Conservation (phyloP, 148 eudicot species). For the Cornus florida region DNA sequence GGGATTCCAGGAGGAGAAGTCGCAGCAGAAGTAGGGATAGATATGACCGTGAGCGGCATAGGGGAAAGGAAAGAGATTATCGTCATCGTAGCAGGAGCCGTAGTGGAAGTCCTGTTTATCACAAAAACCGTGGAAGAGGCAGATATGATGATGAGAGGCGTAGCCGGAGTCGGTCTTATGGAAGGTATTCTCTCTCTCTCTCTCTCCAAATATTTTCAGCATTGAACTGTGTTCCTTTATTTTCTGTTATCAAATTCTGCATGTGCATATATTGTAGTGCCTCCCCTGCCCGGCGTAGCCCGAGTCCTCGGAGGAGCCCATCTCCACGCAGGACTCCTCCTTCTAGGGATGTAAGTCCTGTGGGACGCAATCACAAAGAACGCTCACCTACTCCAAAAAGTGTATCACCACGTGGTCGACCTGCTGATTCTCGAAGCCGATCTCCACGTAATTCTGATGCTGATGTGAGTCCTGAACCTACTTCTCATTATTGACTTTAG, state of each 20-base stretch:
- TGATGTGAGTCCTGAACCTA: slow-evolving; percentile 53
- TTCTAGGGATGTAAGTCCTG: slow-evolving; percentile 61
- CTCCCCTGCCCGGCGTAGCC: slow-evolving; percentile 65
- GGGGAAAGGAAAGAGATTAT: slow-evolving; percentile 61
- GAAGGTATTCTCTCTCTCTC: slow-evolving; percentile 39
- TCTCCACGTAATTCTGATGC: slow-evolving; percentile 79
- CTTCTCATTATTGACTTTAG: background rate
- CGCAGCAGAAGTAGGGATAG: slow-evolving; percentile 77
- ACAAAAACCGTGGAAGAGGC: slow-evolving; percentile 66
- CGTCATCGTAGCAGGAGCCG: slow-evolving; percentile 65
- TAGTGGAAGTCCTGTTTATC: slow-evolving; percentile 66
- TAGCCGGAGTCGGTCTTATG: slow-evolving; percentile 56
- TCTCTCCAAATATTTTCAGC: background rate
- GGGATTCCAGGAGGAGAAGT: slow-evolving; percentile 65
- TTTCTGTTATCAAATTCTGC: slow-evolving; percentile 1
- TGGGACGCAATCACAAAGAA: slow-evolving; percentile 35
- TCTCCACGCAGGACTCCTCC: slow-evolving; percentile 59
- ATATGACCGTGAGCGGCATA: slow-evolving; percentile 58
- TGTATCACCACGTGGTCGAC: slow-evolving; percentile 55
- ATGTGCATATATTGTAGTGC: slow-evolving; percentile 41
- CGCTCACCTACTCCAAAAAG: slow-evolving; percentile 59
- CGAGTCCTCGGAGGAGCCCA: slow-evolving; percentile 61
- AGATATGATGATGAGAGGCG: slow-evolving; percentile 69
- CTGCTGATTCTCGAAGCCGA: slow-evolving; percentile 72
- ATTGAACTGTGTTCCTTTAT: background rate